phyloP scores from a whole-genome alignment of 2,329 filamentous ascomycete species.

The Cytospora piceicola region DNA sequence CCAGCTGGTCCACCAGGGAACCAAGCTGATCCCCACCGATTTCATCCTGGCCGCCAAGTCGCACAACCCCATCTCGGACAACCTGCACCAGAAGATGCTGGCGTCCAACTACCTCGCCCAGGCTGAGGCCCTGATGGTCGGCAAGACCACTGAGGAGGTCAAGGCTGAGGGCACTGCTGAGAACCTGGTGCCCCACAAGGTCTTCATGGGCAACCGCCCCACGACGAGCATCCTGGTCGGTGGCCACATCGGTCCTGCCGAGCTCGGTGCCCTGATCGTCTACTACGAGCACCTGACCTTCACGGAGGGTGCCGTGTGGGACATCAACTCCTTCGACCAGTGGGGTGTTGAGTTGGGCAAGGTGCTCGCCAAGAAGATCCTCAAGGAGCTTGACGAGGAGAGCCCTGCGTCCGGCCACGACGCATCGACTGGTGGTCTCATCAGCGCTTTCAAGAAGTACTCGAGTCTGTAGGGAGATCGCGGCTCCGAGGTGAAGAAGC shows the following conservation, averaged over 20 bases:
- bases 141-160: constrained; percentile 81
- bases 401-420: constrained; percentile 78
- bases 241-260: constrained; percentile 89
- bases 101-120: constrained; percentile 92
- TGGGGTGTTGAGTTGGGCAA: constrained; percentile 99
- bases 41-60: constrained; percentile 96
- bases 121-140: constrained; percentile 87
- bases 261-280: constrained; percentile 91
- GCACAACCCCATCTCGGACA: constrained; percentile 91
- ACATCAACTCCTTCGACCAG: constrained; percentile 99
- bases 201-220: constrained; percentile 95
- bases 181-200: constrained; percentile 93
- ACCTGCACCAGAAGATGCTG: constrained; percentile 96
- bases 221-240: constrained; percentile 92
- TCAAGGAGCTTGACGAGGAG: constrained; percentile 79
- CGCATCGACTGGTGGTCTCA: constrained; percentile 82
- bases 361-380: constrained; percentile 90
- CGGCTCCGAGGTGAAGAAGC: background rate
- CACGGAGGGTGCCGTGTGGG: constrained; percentile 96
- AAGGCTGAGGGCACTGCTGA: constrained; percentile 74
- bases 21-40: constrained; percentile 97
- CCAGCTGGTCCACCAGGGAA: constrained; percentile 98
- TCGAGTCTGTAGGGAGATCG: constrained; percentile 47
- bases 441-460: constrained; percentile 88
- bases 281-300: constrained; percentile 99